Conservation (phyloP, 345 rosid genomes). For the sweet orange (Citrus sinensis) region DVS_A1.0 CM039167.1:1905001-1905500, state of each 20-base stretch:
- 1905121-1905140: conserved; percentile 6
- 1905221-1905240: conserved; percentile 92
- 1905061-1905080: not conserved
- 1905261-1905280: conserved; percentile 4
- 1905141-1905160: conserved; percentile 88
- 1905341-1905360: conserved; percentile 92
- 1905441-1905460: conserved; percentile 52
- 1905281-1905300: not conserved
- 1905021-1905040: conserved; percentile 1
- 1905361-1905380: conserved; percentile 87
- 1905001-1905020: not conserved
- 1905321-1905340: conserved; percentile 64
- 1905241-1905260: conserved; percentile 37
- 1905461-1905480: not conserved
- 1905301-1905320: conserved; percentile 9
- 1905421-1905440: conserved; percentile 81
- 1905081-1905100: not conserved
- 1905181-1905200: conserved; percentile 94
- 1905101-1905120: not conserved
- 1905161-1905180: conserved; percentile 83
- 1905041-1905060: not conserved
- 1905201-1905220: conserved; percentile 96
- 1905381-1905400: conserved; percentile 81
- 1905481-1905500: not conserved
- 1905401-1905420: conserved; percentile 84